Base-by-base conservation (phyloP, 2,329 filamentous ascomycete genomes). In the Colletotrichum sp. region DNA sequence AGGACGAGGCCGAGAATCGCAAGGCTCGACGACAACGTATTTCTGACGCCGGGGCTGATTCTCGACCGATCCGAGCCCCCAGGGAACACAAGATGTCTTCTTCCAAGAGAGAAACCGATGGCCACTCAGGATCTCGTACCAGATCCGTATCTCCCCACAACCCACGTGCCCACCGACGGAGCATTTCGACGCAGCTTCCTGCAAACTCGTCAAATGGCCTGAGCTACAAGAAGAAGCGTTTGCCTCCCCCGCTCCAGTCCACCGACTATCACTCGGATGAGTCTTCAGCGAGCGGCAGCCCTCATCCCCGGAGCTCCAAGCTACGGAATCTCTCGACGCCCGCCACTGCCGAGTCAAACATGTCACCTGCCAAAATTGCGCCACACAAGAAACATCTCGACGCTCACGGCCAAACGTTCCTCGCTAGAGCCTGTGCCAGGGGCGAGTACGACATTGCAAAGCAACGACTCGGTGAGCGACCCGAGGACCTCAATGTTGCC, bases 361-460 rank as follows among this genome's bases (percentile, higher is more conserved):
- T 93, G 79, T 92, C 95, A 66, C 90, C 94, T 74, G 90, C 92
- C 79, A 93, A 94, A 80, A 92, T 95, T 84, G 87, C 86, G 1
- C 91, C 92, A 3, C 94, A 95, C 82, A 98, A 96, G 84, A 96
- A 97, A 80, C 94, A 96, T 81, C 92, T 96, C 26, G 97, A 99
- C 85, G 95, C 95, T 71, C 98, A 98, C 82, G 97, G 97, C 26
- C 94, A 98, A 79, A 99, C 97, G 6, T 91, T 94, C 69, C 89
- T 99, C 28, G 96, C 96, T n/a, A 93, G 96, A 78, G 96, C 96
- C 32, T 98, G 96, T 84, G 95, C 96, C 49, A 93, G 93, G 79
- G 95, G 96, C 67, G 95, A 98, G 81, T 91, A 97, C 71, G 95
- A 96, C 3, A 88, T 89, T 12, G 96, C 95, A 18, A 96, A 95